Evolutionary conservation across 768 basidiomycete species (phyloP).

Genomic region (Auricularia heimuer): DNA sequence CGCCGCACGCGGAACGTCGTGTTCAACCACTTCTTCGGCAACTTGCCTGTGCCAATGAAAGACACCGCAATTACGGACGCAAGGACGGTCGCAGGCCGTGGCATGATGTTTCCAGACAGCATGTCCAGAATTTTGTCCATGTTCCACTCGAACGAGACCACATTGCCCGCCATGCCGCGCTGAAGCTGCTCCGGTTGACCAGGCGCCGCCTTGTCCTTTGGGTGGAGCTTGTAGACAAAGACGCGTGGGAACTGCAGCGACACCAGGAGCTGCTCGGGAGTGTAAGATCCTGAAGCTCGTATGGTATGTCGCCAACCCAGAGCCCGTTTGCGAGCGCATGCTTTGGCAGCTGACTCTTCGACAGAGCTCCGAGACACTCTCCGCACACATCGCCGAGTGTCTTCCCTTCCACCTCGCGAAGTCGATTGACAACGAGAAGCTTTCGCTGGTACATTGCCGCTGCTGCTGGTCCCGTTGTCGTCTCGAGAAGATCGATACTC

Average conservation of each 20-base stretch:
- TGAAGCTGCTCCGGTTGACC: constrained; percentile 13
- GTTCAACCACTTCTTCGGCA: constrained; percentile 21
- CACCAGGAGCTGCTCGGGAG: constrained; percentile 30
- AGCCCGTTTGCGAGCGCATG: constrained; percentile 27
- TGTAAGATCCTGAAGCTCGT: constrained; percentile 20
- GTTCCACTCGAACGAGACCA: constrained; percentile 23
- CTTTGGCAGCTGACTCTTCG: neutral
- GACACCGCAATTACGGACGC: constrained; percentile 25
- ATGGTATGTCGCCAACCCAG: constrained; percentile 30
- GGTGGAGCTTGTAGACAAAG: constrained; percentile 29
- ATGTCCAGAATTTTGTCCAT: constrained; percentile 20
- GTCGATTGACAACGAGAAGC: neutral
- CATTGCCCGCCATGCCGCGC: constrained; percentile 26
- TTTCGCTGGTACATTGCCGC: neutral
- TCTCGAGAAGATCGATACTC: neutral
- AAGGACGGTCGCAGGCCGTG: constrained; percentile 19
- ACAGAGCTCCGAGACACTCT: neutral
- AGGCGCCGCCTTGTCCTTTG: constrained; percentile 14
- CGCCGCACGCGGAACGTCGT: constrained; percentile 25
- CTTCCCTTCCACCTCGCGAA: no score
- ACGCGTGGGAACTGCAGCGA: constrained; percentile 21
- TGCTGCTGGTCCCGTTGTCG: no score
- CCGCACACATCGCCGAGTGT: neutral
- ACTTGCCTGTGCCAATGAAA: constrained; percentile 22
- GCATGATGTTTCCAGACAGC: constrained; percentile 27